These are phyloP conservation scores for Fagus crenata DNA, from an alignment of 306 rosid genomes.

Conservation along the genomic window DNA sequence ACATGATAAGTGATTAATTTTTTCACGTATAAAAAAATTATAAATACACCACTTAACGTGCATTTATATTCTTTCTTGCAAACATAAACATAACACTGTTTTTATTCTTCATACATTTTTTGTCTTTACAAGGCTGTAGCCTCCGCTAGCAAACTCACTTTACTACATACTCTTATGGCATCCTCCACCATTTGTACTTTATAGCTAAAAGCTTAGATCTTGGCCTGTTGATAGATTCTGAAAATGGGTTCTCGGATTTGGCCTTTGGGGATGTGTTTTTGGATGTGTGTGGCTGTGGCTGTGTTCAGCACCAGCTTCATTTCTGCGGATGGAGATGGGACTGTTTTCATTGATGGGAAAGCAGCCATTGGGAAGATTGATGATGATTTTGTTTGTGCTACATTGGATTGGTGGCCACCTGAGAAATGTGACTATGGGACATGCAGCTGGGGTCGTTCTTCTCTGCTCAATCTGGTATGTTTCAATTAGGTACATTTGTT, in stretches of 20 bases:
- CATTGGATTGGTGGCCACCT: constrained; percentile 99
- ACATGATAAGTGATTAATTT: no score
- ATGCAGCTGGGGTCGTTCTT: constrained; percentile 87
- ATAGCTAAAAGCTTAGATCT: constrained; percentile 36
- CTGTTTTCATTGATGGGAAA: constrained; percentile 56
- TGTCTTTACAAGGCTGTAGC: no score
- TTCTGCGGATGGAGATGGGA: constrained; percentile 31
- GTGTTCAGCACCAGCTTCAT: constrained; percentile 37
- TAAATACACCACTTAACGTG: no score
- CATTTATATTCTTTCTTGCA: no score
- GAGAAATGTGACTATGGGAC: constrained; percentile 91
- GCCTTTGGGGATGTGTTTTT: constrained; percentile 52
- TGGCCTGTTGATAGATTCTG: constrained; percentile 27
- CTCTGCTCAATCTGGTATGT: constrained; percentile 85
- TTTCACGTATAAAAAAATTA: no score
- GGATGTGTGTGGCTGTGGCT: constrained; percentile 23
- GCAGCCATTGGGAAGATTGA: constrained; percentile 60
- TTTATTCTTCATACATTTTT: no score
- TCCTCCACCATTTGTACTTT: no score
- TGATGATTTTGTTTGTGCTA: constrained; percentile 84
- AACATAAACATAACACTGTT: no score
- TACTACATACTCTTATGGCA: no score
- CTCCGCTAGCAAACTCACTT: no score
- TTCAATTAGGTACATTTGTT: not conserved
- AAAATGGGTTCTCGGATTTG: constrained; percentile 58